Percentiles rank a stretch among this genome's conserved stretches.
These are phyloP conservation scores for Alternaria angustiovoidea DNA, from an alignment of 2,329 filamentous ascomycete species.

Conservation along the genomic window DNA sequence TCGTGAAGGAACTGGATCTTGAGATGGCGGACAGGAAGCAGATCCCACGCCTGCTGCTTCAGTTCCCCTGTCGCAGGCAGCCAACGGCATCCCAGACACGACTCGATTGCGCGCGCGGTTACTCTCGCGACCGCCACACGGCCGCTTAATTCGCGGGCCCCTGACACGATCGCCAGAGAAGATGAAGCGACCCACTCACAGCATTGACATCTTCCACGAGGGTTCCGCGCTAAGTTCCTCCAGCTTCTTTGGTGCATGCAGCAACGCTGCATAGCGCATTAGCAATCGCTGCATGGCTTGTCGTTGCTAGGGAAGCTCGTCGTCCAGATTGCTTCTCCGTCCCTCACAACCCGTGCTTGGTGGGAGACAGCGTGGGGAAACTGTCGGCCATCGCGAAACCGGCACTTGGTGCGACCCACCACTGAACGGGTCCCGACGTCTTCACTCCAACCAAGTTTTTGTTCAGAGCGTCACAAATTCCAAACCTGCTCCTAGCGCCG, in stretches of 20 bases:
- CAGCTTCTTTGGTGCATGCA: constrained; percentile 1
- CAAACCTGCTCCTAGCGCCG: constrained; percentile 28
- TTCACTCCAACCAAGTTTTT: constrained; percentile 4
- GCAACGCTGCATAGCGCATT: constrained; percentile 15
- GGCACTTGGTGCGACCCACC: constrained; percentile 11
- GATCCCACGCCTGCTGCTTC: constrained; percentile 1
- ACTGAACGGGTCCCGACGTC: constrained; percentile 3
- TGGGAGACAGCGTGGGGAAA: constrained; percentile 1
- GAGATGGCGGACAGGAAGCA: constrained; percentile 14
- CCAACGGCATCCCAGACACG: constrained; percentile 23
- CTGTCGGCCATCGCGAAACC: constrained; percentile 1
- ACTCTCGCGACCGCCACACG: constrained; percentile 12
- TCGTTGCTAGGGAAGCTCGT: constrained; percentile 8
- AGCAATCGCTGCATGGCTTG: constrained; percentile 5
- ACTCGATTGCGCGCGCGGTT: constrained; percentile 34
- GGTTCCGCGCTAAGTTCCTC: constrained; percentile 11
- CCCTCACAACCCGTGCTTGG: neutral
- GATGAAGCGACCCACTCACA: constrained; percentile 23
- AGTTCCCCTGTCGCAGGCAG: constrained; percentile 23
- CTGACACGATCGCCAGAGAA: constrained; percentile 18
- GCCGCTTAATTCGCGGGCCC: constrained; percentile 17
- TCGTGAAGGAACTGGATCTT: constrained; percentile 2
- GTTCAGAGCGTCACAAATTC: constrained; percentile 7
- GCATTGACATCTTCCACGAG: constrained; percentile 16
- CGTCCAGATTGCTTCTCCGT: neutral